Evolutionary conservation across 139 green algal genomes (phyloP).

Genomic region (Prasinococcaceae sp.): DNA sequence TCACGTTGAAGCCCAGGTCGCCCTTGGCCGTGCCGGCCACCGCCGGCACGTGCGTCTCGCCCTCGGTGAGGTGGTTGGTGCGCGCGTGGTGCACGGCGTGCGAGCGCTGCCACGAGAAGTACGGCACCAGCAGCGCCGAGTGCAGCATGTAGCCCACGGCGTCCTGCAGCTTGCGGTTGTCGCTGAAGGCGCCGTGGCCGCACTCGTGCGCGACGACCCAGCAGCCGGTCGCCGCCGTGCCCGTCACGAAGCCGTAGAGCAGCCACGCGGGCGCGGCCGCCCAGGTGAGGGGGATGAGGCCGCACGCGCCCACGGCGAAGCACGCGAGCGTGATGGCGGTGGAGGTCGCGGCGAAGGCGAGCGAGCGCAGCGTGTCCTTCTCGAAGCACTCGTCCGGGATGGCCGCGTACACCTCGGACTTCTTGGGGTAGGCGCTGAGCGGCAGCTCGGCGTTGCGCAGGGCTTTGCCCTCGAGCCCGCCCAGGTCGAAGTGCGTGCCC

Average conservation of each 20-base stretch:
- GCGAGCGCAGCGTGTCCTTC: slow-evolving; percentile 15
- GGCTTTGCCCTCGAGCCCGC: too few relatives aligned
- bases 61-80: slow-evolving; percentile 27
- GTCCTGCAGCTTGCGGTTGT: slow-evolving; percentile 25
- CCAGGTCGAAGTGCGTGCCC: too few relatives aligned
- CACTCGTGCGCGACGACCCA: slow-evolving; percentile 31
- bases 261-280: slow-evolving; percentile 18
- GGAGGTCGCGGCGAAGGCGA: slow-evolving; percentile 19
- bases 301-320: slow-evolving; percentile 2
- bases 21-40: slow-evolving; percentile 5
- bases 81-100: slow-evolving; percentile 28
- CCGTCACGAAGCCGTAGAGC: slow-evolving; percentile 20
- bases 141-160: slow-evolving; percentile 24
- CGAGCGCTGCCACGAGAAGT: slow-evolving; percentile 28
- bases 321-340: slow-evolving; percentile 20
- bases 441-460: too few relatives aligned
- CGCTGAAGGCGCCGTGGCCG: slow-evolving; percentile 24
- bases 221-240: slow-evolving; percentile 17
- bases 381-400: slow-evolving; percentile 24
- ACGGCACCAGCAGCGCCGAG: slow-evolving; percentile 24
- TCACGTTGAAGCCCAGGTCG: neutral
- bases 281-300: slow-evolving; percentile 15
- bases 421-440: too few relatives aligned
- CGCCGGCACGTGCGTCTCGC: slow-evolving; percentile 24
- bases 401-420: slow-evolving; percentile 13